phyloP scores from a whole-genome alignment of 73 alveolate species.

The Uronychia setigera region DNA sequence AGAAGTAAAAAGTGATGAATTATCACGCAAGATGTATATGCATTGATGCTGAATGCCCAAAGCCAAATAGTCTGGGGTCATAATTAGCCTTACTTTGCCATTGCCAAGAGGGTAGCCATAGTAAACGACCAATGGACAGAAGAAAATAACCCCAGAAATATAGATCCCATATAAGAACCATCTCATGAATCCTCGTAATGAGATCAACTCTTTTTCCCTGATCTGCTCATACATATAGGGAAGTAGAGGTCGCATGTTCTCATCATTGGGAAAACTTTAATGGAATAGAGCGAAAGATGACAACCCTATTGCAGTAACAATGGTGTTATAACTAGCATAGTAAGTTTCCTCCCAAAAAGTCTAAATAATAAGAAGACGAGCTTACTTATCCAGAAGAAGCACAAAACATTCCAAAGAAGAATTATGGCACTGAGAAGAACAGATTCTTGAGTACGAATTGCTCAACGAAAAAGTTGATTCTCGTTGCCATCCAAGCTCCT shows the following conservation, averaged over 20 bases:
- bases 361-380: neutral
- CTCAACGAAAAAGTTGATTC: conserved; percentile 84
- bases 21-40: neutral
- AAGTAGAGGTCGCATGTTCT: neutral
- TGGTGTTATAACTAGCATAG: neutral
- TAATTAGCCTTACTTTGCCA: neutral
- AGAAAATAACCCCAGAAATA: neutral
- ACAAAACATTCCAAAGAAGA: conserved; percentile 83
- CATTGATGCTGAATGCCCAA: neutral
- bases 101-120: neutral
- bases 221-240: conserved; percentile 23
- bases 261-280: neutral
- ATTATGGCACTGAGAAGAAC: conserved; percentile 92
- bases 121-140: neutral
- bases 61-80: neutral
- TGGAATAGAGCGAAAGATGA: neutral
- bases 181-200: neutral
- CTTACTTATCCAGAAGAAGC: conserved; percentile 77
- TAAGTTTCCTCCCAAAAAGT: neutral
- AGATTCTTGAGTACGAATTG: conserved; percentile 94
- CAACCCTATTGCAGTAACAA: neutral
- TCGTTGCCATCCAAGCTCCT: conserved; percentile 87
- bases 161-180: conserved; percentile 24
- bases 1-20: neutral
- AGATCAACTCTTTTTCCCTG: conserved; percentile 6